Base-by-base conservation (phyloP, 345 rosid species). In the Populus alba region DNA sequence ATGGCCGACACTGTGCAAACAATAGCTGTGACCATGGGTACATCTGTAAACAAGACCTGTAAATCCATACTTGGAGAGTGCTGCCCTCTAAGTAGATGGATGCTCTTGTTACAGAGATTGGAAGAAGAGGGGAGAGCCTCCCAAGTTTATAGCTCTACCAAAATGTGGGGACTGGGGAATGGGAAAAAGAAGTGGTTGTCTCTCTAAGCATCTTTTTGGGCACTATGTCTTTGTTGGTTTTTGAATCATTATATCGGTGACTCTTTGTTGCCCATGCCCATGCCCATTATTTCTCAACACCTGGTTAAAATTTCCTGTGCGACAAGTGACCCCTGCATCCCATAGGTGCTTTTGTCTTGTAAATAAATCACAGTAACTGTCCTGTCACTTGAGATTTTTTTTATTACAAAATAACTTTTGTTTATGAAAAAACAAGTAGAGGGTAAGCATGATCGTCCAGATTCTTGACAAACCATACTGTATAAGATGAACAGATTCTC, bases 1-100 rank as follows among this genome's bases (percentile, higher is more conserved):
- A 80, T 31, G 23, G 84, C 83, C 35, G 78, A 18, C 17, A 71
- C 75, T 18, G 85, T 83, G 79, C 71, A 78, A 76, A 78, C 17
- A 22, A 69, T 31, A 53, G 59, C n/a, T 12, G 86, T 29, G 65
- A 57, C 43, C 38, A 37, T 27, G 27, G 63, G 35, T n/a, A 71
- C 25, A 49, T 43, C 16, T 7, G 78, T 1, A 15, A 35, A 74
- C 29, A 80, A 43, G n/a, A 72, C 57, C 75, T 59, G 75, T 45
- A 71, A 7, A 25, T 16, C 79, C 51, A 53, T 20, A 18, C 72
- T 23, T 53, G 59, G 59, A 53, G 45, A 17, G 12, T 37, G 66
- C 55, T 45, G 70, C 73, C 35, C 27, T 11, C 29, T 25, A 25
- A 66, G 69, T 10, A 18, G 43, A 31, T 38, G 71, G 45, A 17